A percentile compares a stretch with the other conserved stretches of the same genome.
phyloP scores from a whole-genome alignment of 2,329 filamentous ascomycete species.

The Neophaeococcomyces aloes region DNA sequence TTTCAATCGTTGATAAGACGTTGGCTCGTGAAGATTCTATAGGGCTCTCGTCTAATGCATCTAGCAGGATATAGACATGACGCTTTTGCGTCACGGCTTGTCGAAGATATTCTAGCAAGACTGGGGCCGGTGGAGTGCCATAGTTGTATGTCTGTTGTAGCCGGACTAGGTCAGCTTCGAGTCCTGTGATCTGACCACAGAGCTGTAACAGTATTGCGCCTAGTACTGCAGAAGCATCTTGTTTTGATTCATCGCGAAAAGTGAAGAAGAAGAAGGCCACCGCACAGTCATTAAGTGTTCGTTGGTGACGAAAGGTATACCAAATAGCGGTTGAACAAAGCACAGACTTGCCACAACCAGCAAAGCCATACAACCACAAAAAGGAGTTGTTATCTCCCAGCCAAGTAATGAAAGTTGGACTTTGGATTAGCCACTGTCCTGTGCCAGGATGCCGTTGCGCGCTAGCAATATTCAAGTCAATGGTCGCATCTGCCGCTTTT shows the following conservation, averaged over 20 bases:
- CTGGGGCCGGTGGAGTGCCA: slow-evolving; percentile 11
- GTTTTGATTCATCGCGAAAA: slow-evolving; percentile 24
- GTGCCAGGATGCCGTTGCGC: slow-evolving; percentile 27
- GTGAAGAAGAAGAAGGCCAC: slow-evolving; percentile 25
- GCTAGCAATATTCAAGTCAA: slow-evolving; percentile 26
- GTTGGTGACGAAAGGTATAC: slow-evolving; percentile 14
- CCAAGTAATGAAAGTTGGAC: slow-evolving; percentile 21
- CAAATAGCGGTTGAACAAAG: slow-evolving; percentile 26
- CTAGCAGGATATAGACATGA: slow-evolving; percentile 20
- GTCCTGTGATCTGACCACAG: slow-evolving; percentile 13
- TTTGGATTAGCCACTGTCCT: slow-evolving; percentile 26
- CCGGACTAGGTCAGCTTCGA: slow-evolving; percentile 14
- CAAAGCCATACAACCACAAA: slow-evolving; percentile 25
- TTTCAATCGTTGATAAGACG: slow-evolving; percentile 9
- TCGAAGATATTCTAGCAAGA: slow-evolving; percentile 14
- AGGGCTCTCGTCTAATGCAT: slow-evolving; percentile 21
- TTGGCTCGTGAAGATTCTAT: slow-evolving; percentile 7
- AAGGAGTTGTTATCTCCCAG: slow-evolving; percentile 22
- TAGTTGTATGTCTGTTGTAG: slow-evolving; percentile 11
- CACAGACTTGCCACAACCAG: slow-evolving; percentile 27
- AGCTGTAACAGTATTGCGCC: slow-evolving; percentile 24
- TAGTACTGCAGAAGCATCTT: slow-evolving; percentile 20
- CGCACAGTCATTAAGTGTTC: slow-evolving; percentile 11
- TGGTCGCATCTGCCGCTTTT: slow-evolving; percentile 28
- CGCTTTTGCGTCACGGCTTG: too few species aligned